These are phyloP conservation scores for Pilatotrama ljubarskyi DNA, from an alignment of 768 basidiomycete species.

Conservation along the genomic window DNA sequence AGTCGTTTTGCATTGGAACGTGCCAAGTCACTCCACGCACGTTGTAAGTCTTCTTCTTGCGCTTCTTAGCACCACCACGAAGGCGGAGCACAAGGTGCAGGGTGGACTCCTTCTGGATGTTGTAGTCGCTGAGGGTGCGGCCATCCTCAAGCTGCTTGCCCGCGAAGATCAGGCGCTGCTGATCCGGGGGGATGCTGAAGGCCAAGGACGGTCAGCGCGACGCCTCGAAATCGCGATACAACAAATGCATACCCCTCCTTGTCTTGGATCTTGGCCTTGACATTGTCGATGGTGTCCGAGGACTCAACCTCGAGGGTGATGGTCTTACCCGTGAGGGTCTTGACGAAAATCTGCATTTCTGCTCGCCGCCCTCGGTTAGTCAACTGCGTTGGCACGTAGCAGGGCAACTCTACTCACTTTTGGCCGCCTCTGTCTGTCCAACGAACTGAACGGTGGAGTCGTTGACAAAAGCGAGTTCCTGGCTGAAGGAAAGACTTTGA, in stretches of 20 bases:
- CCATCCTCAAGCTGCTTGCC: constrained; percentile 99
- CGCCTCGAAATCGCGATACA: neutral
- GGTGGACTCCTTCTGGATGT: constrained; percentile 99
- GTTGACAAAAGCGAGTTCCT: constrained; percentile 77
- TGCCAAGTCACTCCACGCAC: constrained; percentile 44
- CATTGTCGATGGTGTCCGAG: constrained; percentile 97
- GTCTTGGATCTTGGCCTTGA: constrained; percentile 97
- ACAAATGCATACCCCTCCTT: constrained; percentile 81
- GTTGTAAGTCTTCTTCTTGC: constrained; percentile 99
- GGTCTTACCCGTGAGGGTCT: constrained; percentile 98
- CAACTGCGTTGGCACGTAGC: neutral
- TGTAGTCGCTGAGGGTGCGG: constrained; percentile 91
- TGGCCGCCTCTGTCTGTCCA: constrained; percentile 87
- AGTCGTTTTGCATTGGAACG: neutral
- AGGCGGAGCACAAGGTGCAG: constrained; percentile 97
- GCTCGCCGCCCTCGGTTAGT: constrained; percentile 51
- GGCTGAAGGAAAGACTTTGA: constrained; percentile 30
- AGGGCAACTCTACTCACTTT: constrained; percentile 18
- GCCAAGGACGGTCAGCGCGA: constrained; percentile 6
- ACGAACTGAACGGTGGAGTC: constrained; percentile 89
- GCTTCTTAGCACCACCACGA: constrained; percentile 99
- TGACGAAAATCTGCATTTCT: constrained; percentile 97
- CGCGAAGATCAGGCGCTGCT: constrained; percentile 98
- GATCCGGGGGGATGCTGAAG: constrained; percentile 82
- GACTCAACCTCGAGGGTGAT: constrained; percentile 98